Evolutionary conservation across 257 asterid species (phyloP).

Genomic region (Galeopsis tetrahit): DNA sequence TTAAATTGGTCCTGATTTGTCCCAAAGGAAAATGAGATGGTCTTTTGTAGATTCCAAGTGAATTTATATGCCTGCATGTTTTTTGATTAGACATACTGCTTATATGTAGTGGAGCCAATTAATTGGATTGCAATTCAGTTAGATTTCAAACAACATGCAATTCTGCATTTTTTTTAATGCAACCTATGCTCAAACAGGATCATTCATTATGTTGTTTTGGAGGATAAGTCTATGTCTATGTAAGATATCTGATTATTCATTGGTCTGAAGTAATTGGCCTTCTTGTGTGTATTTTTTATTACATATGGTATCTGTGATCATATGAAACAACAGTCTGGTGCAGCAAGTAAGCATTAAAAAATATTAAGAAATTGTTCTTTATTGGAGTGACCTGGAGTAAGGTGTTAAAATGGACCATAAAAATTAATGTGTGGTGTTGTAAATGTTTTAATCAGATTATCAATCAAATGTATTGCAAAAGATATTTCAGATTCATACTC

Average conservation of each 20-base stretch:
- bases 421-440: neutral
- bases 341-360: constrained; percentile 1
- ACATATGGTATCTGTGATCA: constrained; percentile 19
- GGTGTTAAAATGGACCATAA: neutral
- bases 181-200: neutral
- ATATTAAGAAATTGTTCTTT: constrained; percentile 6
- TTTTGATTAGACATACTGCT: neutral
- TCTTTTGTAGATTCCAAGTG: constrained; percentile 3
- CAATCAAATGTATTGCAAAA: neutral
- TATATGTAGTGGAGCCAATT: neutral
- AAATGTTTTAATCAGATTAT: neutral
- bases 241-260: neutral
- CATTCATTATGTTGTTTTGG: constrained; percentile 7
- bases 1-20: constrained; percentile 8
- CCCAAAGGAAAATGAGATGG: neutral
- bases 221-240: constrained; percentile 19
- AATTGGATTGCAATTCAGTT: neutral
- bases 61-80: neutral
- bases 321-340: neutral
- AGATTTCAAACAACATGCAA: constrained; percentile 3
- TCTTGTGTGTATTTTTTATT: neutral
- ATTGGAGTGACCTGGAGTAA: constrained; percentile 18
- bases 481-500: neutral
- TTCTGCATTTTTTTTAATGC: neutral
- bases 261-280: constrained; percentile 13